Evolutionary conservation across 2,329 filamentous ascomycete genomes (phyloP), one percentile per base, ranked within the genome.

Genomic region (Rhynchosporium graminicola): DNA sequence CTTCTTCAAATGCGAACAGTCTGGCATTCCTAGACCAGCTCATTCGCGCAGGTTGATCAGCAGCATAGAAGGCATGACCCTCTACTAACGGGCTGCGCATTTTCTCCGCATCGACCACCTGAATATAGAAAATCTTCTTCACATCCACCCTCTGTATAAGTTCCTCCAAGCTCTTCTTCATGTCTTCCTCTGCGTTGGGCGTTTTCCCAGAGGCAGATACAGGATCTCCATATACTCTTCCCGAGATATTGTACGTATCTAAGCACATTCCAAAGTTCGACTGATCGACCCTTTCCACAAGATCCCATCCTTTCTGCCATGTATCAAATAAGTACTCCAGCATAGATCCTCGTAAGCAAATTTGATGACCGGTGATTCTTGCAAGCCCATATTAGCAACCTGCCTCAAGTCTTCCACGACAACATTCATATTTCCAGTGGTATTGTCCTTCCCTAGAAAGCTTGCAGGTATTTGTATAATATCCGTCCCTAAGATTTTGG

Each of bases 171-270:
- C 63, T 67, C 20, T 77, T 76, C 10, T 76, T 72, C 1, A 89
- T 78, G 0, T 80, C 83, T 4, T 77, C 74, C 1, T 88, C 83
- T 7, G 84, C 87, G 63, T 84, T 78, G 0, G 75, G 66, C 0
- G 78, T 83, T 67, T 80, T 80, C 3, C 87, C 84, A 0, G 77
- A 77, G 0, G 77, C 67, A 0, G 79, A 74, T 0, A 83, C 75
- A 0, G 89, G 89, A 69, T 92, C 88, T 0, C 86, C 89, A 68
- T 85, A 92, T 61, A 91, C 82, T 8, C 85, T 77, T 0, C 83
- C 89, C 0, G 88, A 83, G 65, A 92, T 88, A 75, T 92, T 90
- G 77, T 90, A 93, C 0, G 87, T 90, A 74, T 93, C 90, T 29
- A 92, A 79, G 71, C 88, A 91, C 47, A 91, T 78, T 10, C 89